Conservation (phyloP, 2,329 filamentous ascomycete genomes). For the Pseudogymnoascus sp. region DNA sequence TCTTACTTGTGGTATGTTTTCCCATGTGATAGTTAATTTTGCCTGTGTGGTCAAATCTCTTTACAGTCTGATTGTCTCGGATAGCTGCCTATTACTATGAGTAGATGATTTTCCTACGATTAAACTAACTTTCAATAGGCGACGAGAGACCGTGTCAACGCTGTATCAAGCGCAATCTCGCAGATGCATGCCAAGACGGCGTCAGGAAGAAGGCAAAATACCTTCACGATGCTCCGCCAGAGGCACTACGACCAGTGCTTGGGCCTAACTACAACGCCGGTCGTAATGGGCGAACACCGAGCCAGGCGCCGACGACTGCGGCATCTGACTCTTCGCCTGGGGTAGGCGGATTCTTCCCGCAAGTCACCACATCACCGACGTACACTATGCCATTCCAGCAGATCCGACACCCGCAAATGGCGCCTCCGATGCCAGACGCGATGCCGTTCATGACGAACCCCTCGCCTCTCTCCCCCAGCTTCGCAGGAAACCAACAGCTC, state of each 20-base stretch:
- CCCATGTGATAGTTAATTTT: conserved; percentile 15
- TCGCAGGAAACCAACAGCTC: conserved; percentile 41
- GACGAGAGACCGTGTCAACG: conserved; percentile 91
- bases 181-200: conserved; percentile 89
- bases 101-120: conserved; percentile 10
- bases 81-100: background rate
- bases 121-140: conserved; percentile 48
- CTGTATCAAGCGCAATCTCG: conserved; percentile 88
- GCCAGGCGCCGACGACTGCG: conserved; percentile 34
- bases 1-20: conserved; percentile 87
- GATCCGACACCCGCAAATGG: conserved; percentile 39
- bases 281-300: conserved; percentile 40
- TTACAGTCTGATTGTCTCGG: background rate
- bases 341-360: conserved; percentile 28
- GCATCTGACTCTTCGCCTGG: conserved; percentile 28
- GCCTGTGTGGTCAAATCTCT: conserved; percentile 11
- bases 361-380: conserved; percentile 27
- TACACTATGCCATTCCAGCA: conserved; percentile 20
- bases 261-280: conserved; percentile 60
- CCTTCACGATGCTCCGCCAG: conserved; percentile 88
- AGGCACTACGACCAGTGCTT: conserved; percentile 81
- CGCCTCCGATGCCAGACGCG: conserved; percentile 44
- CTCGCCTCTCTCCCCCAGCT: conserved; percentile 69
- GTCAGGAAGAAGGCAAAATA: conserved; percentile 99
- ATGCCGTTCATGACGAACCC: conserved; percentile 60